Evolutionary conservation across 495 filamentous ascomycete species (phyloP), one percentile per base, ranked within the genome.

Genomic region (Lichenothelia convexa): DNA sequence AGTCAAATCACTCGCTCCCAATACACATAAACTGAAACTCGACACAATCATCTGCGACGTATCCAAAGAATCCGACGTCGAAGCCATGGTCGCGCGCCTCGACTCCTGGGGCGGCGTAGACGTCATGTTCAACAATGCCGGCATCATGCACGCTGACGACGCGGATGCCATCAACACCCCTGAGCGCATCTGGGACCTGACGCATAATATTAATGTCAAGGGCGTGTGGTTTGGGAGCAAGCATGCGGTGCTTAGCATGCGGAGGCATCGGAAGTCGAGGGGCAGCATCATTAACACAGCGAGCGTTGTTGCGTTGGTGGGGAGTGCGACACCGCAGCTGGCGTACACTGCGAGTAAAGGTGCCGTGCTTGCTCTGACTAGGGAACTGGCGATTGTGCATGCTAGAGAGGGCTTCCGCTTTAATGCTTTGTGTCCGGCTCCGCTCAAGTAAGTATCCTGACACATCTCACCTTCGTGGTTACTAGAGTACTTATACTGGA

Each of bases 51-150:
- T 61, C 40, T 72, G 67, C 51, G 73, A 78, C 46, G 72, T 78
- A 29, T 64, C 70, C 41, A 80, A 82, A 46, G 85, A 93, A 57
- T 47, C 63, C 40, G 67, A 82, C 21, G 71, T 93, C 17, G 56
- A 78, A 43, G 68, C 75, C 20, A 63, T 72, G 43, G 66, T 93
- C n/a, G 71, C 74, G 38, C 55, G 63, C 1, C 54, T 84, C 32
- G 86, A 94, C 49, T 41, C 60, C 32, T 93, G 81, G 83, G 87
- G 85, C 46, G 89, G 89, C n/a, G 61, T 83, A 0, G 89, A 97
- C 54, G 65, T 94, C 45, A 80, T 97, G 43, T 97, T 93, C 72
- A 97, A 97, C 69, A 97, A 97, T 52, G 89, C 89, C 0, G 89
- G 89, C 13, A 97, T 97, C 52, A 97, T 97, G 89, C 85, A 94